Base-by-base conservation (phyloP, 2,329 filamentous ascomycete genomes). In the Stachybotrys chartarum region DNA sequence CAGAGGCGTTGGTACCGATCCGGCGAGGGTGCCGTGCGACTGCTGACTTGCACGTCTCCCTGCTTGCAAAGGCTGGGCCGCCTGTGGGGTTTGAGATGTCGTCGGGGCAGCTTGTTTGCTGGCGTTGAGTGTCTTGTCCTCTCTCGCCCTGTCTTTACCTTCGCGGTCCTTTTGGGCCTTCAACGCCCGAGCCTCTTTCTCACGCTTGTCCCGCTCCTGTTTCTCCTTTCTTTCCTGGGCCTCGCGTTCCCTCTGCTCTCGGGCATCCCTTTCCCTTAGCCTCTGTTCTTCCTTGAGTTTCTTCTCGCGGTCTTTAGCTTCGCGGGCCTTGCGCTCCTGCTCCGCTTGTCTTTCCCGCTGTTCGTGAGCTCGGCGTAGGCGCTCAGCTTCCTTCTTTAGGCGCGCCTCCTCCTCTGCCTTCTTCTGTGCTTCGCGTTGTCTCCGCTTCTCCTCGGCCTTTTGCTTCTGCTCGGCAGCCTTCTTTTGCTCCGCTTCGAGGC, bases 351-450 rank as follows among this genome's bases (percentile, higher is more conserved):
- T 85, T 63, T 96, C 91, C 60, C 90, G 85, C 69, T 95, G 91
- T 66, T 97, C 91, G 65, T 91, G 87, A 55, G 88, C 76, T 51
- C 89, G 85, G 59, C 86, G 86, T 68, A 87, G 83, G 66, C 88
- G 89, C 64, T 97, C 93, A 5, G 87, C 87, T 68, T 97, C 93
- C 70, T 91, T 96, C 55, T 86, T 83, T 56, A 86, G 76, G 53
- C 87, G 86, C 64, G 96, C 92, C 65, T 97, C 93, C 66, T 97
- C 94, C 60, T 91, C 90, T 31, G 89, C 88, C 70, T 90, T 95
- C 70, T 87, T 91, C 71, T 95, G 90, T 4, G 90, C 88, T 67
- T 99, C 94, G 65, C 87, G 90, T 75, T 95, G 96, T 75, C 86
- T 91, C 50, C 90, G 85, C 71, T 92, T 93, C 73, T 97, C 93